These are phyloP conservation scores for Penicillium palitans DNA, from an alignment of 2,329 filamentous ascomycete species.

Conservation along the genomic window DNA sequence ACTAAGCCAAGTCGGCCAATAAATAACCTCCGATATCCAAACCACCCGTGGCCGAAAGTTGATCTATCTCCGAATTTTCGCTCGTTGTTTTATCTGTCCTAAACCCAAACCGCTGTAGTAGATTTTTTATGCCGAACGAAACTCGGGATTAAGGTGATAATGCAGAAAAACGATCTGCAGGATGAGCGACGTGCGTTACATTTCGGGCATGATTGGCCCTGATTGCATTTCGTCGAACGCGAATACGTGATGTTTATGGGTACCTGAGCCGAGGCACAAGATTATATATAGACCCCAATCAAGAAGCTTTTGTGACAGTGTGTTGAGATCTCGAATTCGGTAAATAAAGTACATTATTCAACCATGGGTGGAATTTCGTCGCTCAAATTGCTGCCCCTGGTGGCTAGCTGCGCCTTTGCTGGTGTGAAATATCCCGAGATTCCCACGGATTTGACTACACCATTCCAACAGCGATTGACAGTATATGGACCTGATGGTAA, in stretches of 20 bases:
- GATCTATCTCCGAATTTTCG: neutral
- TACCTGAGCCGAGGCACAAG: neutral
- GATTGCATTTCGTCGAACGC: neutral
- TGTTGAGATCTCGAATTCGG: neutral
- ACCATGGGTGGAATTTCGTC: slow-evolving; percentile 15
- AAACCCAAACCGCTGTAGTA: neutral
- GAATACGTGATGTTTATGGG: neutral
- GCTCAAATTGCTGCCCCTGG: slow-evolving; percentile 20
- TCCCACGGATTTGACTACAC: slow-evolving; percentile 54
- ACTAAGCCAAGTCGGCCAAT: neutral
- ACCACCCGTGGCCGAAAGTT: neutral
- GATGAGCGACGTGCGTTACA: neutral
- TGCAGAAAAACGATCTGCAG: neutral
- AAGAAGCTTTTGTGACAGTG: neutral
- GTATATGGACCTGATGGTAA: slow-evolving; percentile 53
- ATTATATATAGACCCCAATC: slow-evolving; percentile 1
- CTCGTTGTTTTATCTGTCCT: neutral
- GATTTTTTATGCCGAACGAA: neutral
- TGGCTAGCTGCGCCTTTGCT: slow-evolving; percentile 23
- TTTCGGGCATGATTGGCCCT: slow-evolving; percentile 3
- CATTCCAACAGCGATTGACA: slow-evolving; percentile 56
- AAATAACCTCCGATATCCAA: neutral
- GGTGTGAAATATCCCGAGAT: slow-evolving; percentile 47
- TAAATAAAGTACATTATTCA: neutral
- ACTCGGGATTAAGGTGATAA: neutral